Percentiles rank a stretch among this genome's conserved stretches.
Evolutionary conservation across 2,329 filamentous ascomycete genomes (phyloP).

Genomic region (Hypoxylon sp.): DNA sequence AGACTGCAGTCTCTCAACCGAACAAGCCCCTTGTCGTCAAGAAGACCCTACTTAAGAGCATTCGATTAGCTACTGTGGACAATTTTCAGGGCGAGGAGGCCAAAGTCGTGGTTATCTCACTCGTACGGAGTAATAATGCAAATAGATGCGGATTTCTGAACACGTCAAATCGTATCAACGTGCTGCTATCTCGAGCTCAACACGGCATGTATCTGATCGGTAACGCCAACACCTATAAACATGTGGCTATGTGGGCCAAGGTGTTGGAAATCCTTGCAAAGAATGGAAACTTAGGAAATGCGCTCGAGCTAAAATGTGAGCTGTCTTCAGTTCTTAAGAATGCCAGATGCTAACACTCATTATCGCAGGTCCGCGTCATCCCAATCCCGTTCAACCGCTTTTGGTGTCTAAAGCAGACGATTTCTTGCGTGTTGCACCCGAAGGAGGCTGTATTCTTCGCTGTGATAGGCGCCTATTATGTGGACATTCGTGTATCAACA

Average conservation of each 20-base stretch:
- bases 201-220: slow-evolving; percentile 82
- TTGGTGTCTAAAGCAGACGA: slow-evolving; percentile 68
- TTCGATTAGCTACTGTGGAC: slow-evolving; percentile 76
- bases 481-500: slow-evolving; percentile 63
- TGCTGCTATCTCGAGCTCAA: slow-evolving; percentile 75
- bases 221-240: slow-evolving; percentile 70
- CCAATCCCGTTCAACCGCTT: slow-evolving; percentile 65
- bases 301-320: slow-evolving; percentile 66
- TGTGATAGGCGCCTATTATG: slow-evolving; percentile 67
- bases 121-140: slow-evolving; percentile 77
- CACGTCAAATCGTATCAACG: slow-evolving; percentile 78
- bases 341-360: slow-evolving; percentile 15
- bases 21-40: slow-evolving; percentile 50
- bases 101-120: slow-evolving; percentile 77
- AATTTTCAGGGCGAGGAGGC: slow-evolving; percentile 86
- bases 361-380: slow-evolving; percentile 68
- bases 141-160: slow-evolving; percentile 75
- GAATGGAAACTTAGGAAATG: slow-evolving; percentile 63
- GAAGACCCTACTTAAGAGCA: slow-evolving; percentile 62
- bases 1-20: slow-evolving; percentile 34
- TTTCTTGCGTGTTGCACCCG: slow-evolving; percentile 70
- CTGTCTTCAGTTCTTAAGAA: not conserved
- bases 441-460: slow-evolving; percentile 71
- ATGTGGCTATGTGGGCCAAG: slow-evolving; percentile 74
- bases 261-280: slow-evolving; percentile 68